These are phyloP conservation scores for Pisolithus albus DNA, from an alignment of 768 basidiomycete genomes.

Conservation along the genomic window DNA sequence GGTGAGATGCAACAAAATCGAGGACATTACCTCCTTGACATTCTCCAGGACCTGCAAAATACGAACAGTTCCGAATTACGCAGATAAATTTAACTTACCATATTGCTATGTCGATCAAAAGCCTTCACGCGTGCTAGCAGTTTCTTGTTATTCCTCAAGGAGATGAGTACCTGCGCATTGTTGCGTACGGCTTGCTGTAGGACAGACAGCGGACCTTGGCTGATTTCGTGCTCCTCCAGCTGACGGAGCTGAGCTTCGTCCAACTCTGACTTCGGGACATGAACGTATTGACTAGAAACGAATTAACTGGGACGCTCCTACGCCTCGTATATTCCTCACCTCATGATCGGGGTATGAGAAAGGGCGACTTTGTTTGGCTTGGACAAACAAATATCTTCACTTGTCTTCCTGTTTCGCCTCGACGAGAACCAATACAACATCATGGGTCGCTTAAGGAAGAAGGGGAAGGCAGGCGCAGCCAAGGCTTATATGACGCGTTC, in stretches of 20 bases:
- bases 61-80: conserved; percentile 5
- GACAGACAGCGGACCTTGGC: conserved; percentile 93
- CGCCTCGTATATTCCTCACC: conserved; percentile 17
- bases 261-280: conserved; percentile 93
- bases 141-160: conserved; percentile 97
- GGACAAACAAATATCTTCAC: conserved; percentile 21
- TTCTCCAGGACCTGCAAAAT: conserved; percentile 83
- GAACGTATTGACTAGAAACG: conserved; percentile 80
- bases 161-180: conserved; percentile 95
- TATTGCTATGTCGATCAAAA: conserved; percentile 97
- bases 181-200: conserved; percentile 97
- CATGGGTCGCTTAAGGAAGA: conserved; percentile 79
- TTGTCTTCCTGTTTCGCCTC: neutral
- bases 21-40: conserved; percentile 78
- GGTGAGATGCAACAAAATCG: neutral
- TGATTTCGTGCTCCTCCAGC: conserved; percentile 97
- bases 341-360: conserved; percentile 21
- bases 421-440: neutral
- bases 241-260: conserved; percentile 95
- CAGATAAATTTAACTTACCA: conserved; percentile 50
- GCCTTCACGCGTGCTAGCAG: conserved; percentile 93
- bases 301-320: neutral
- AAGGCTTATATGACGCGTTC: conserved; percentile 91
- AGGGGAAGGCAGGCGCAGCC: conserved; percentile 87
- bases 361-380: conserved; percentile 20